These are phyloP conservation scores for Globisporangium canariense DNA, from an alignment of 352 stramenopile species.

Conservation along the genomic window DNA sequence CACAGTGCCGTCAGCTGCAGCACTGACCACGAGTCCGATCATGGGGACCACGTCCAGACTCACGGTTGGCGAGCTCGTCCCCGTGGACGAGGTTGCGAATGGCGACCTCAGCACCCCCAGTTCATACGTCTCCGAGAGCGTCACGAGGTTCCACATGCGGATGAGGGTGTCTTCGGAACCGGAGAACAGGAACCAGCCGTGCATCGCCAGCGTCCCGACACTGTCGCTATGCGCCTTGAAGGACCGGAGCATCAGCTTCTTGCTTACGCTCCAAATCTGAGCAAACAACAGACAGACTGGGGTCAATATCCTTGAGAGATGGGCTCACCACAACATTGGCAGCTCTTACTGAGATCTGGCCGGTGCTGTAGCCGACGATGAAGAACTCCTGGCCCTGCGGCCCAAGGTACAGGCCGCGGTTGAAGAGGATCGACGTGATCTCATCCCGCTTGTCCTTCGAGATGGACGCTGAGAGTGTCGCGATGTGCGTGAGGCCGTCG, in stretches of 20 bases:
- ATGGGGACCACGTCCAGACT: constrained; percentile 41
- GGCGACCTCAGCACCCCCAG: constrained; percentile 44
- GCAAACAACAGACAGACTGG: background rate
- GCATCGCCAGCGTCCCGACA: constrained; percentile 45
- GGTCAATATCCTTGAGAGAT: background rate
- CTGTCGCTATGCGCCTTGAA: constrained; percentile 57
- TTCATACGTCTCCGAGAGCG: constrained; percentile 47
- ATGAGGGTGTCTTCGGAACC: constrained; percentile 63
- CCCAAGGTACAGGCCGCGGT: constrained; percentile 37
- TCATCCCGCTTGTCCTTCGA: constrained; percentile 38
- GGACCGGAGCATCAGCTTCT: constrained; percentile 34
- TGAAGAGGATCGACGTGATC: constrained; percentile 52
- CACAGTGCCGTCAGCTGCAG: constrained; percentile 48
- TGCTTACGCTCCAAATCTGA: constrained; percentile 57
- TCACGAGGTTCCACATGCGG: constrained; percentile 65
- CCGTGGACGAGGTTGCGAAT: constrained; percentile 28
- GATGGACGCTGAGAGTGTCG: constrained; percentile 9
- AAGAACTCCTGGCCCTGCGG: constrained; percentile 50
- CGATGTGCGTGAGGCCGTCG: constrained; percentile 28
- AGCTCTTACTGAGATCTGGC: constrained; percentile 39
- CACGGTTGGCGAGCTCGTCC: constrained; percentile 43
- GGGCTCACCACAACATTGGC: background rate
- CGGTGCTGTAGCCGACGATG: constrained; percentile 46
- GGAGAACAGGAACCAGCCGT: constrained; percentile 77
- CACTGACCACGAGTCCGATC: constrained; percentile 41